Conservation (phyloP, 805 yeast genomes). For the Alloascoidea hylecoeti region DNA sequence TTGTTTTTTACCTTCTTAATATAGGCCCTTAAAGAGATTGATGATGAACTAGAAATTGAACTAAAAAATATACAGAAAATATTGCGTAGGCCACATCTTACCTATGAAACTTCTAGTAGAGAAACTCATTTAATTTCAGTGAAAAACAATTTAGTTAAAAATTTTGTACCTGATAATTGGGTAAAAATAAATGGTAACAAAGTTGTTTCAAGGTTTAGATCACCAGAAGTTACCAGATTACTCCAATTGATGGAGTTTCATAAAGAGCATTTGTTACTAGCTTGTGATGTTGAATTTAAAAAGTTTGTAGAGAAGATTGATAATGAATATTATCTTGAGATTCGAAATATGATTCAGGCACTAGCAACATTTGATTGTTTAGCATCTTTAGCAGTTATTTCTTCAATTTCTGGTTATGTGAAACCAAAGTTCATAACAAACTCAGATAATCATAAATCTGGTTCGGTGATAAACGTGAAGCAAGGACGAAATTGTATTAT, state of each 20-base stretch:
- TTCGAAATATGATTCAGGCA: conserved; percentile 28
- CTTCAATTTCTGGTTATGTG: conserved; percentile 29
- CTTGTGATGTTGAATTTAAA: conserved; percentile 32
- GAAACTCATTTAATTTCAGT: conserved; percentile 72
- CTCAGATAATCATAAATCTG: conserved; percentile 18
- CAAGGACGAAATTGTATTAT: conserved; percentile 58
- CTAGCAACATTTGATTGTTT: conserved; percentile 54
- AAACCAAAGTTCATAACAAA: conserved; percentile 34
- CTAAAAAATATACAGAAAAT: conserved; percentile 28
- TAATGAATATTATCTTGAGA: conserved; percentile 18
- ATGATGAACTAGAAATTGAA: conserved; percentile 34
- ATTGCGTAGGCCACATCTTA: conserved; percentile 41
- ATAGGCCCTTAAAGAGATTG: conserved; percentile 26
- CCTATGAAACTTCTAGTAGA: conserved; percentile 40
- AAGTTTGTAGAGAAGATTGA: conserved; percentile 24
- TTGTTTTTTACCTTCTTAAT: conserved; percentile 14
- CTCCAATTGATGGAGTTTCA: conserved; percentile 44
- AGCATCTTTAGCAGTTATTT: conserved; percentile 48
- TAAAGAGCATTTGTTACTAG: conserved; percentile 33
- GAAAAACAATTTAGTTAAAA: conserved; percentile 37
- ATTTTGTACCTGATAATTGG: conserved; percentile 59
- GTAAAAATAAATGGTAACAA: conserved; percentile 57
- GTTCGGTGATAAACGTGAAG: conserved; percentile 31
- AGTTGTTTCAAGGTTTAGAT: conserved; percentile 55
- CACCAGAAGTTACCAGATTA: conserved; percentile 40